Percentiles rank a stretch among this genome's conserved stretches.
These are phyloP conservation scores for Zymoseptoria ardabiliae DNA, from an alignment of 2,329 filamentous ascomycete genomes.

Conservation along the genomic window DNA sequence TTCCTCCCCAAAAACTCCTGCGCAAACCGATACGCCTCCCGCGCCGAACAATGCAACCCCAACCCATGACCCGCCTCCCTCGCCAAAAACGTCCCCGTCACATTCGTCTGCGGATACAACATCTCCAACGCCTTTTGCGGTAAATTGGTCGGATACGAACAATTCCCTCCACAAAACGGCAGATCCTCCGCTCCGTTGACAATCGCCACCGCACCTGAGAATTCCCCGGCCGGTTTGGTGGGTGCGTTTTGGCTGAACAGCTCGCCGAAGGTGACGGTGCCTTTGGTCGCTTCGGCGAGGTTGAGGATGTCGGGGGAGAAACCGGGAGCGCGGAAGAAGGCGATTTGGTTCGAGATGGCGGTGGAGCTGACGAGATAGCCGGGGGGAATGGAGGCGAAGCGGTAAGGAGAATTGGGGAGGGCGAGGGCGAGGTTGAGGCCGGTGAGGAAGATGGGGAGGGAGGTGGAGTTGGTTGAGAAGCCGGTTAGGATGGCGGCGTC, in stretches of 20 bases:
- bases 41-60: slow-evolving; percentile 28
- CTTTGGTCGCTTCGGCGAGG: slow-evolving; percentile 24
- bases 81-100: slow-evolving; percentile 20
- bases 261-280: slow-evolving; percentile 27
- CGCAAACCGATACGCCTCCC: slow-evolving; percentile 22
- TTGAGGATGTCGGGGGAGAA: slow-evolving; percentile 25
- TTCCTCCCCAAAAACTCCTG: slow-evolving; percentile 20
- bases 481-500: slow-evolving; percentile 35
- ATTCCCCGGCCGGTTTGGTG: slow-evolving; percentile 14
- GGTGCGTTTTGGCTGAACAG: slow-evolving; percentile 21
- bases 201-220: slow-evolving; percentile 23
- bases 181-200: slow-evolving; percentile 26
- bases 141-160: slow-evolving; percentile 21
- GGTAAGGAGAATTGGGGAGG: slow-evolving; percentile 20
- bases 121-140: slow-evolving; percentile 15
- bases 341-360: slow-evolving; percentile 23
- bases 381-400: slow-evolving; percentile 24
- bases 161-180: slow-evolving; percentile 29
- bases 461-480: slow-evolving; percentile 24
- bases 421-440: slow-evolving; percentile 27
- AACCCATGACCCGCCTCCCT: slow-evolving; percentile 25
- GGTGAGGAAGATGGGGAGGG: slow-evolving; percentile 18
- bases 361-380: slow-evolving; percentile 25
- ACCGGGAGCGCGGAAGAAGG: slow-evolving; percentile 25
- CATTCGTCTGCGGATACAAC: slow-evolving; percentile 18